These are phyloP conservation scores for Hanseniaspora jakobsenii DNA, from an alignment of 805 yeast species.

Conservation along the genomic window DNA sequence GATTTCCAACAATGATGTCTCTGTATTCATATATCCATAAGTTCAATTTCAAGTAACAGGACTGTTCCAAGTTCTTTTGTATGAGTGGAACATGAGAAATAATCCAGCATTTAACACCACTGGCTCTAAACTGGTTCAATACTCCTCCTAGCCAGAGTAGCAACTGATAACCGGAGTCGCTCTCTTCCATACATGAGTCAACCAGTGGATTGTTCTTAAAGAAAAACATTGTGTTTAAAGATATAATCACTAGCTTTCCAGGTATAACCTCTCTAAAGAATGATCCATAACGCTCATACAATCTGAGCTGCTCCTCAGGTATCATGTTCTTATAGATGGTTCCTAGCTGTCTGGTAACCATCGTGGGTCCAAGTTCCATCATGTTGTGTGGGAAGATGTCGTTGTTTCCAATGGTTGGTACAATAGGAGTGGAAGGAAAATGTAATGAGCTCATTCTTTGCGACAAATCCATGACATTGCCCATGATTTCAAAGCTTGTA, in stretches of 20 bases:
- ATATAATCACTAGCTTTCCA: constrained; percentile 59
- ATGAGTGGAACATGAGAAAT: constrained; percentile 84
- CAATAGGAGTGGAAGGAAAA: constrained; percentile 31
- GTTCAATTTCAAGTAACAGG: constrained; percentile 63
- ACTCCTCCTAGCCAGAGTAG: constrained; percentile 69
- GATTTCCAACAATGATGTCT: constrained; percentile 70
- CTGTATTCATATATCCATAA: constrained; percentile 77
- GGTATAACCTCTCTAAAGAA: constrained; percentile 72
- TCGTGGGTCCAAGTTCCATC: constrained; percentile 78
- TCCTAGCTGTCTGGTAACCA: constrained; percentile 67
- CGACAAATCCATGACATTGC: constrained; percentile 45
- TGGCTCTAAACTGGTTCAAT: constrained; percentile 55
- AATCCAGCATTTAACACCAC: constrained; percentile 77
- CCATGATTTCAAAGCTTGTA: constrained; percentile 58
- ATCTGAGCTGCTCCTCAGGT: constrained; percentile 66
- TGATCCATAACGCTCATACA: constrained; percentile 64
- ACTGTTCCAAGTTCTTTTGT: constrained; percentile 59
- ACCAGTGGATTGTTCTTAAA: constrained; percentile 71
- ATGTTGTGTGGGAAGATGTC: constrained; percentile 84
- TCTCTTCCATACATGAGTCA: constrained; percentile 60
- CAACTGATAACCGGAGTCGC: constrained; percentile 69
- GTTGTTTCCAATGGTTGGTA: constrained; percentile 74
- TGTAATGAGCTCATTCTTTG: constrained; percentile 14
- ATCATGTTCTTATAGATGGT: constrained; percentile 62
- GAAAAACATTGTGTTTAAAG: constrained; percentile 65